phyloP scores from a whole-genome alignment of 1,284 basidiomycete species.

The Boletellus deceptivus region DNA sequence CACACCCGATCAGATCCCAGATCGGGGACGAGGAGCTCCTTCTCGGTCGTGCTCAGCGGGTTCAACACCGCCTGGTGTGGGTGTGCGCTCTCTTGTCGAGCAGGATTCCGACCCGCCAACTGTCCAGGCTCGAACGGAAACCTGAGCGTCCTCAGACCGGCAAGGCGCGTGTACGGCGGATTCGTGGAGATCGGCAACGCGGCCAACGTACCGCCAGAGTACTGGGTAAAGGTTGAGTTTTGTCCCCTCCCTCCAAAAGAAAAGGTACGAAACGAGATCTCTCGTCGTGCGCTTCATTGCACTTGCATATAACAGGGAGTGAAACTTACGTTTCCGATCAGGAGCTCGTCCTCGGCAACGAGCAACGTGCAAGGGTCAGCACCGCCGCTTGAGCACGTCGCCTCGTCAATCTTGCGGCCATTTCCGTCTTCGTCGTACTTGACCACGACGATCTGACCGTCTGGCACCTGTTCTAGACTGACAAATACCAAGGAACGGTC shows the following conservation, averaged over 20 bases:
- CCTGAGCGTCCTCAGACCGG: conserved; percentile 26
- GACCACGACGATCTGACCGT: conserved; percentile 57
- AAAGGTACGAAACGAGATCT: neutral
- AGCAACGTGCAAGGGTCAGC: conserved; percentile 58
- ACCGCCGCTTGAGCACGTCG: conserved; percentile 43
- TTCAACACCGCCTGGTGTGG: conserved; percentile 62
- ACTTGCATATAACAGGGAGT: too few species aligned
- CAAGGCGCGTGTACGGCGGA: conserved; percentile 43
- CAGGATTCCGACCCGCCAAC: conserved; percentile 50
- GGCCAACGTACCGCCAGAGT: conserved; percentile 55
- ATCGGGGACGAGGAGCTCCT: conserved; percentile 69
- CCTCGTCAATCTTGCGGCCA: conserved; percentile 31
- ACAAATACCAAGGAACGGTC: conserved; percentile 55
- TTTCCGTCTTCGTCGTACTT: conserved; percentile 42
- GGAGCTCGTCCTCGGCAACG: conserved; percentile 48
- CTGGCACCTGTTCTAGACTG: conserved; percentile 50
- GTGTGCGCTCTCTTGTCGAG: conserved; percentile 65
- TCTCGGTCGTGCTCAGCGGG: conserved; percentile 31
- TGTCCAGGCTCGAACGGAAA: conserved; percentile 43
- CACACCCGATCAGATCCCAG: conserved; percentile 67
- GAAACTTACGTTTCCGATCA: conserved; percentile 64
- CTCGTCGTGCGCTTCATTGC: too few species aligned
- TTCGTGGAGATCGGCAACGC: conserved; percentile 48
- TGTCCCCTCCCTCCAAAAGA: neutral
- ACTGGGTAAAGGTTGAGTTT: conserved; percentile 39